Percentiles rank a stretch among this genome's conserved stretches.
Evolutionary conservation across 2,329 filamentous ascomycete genomes (phyloP).

Genomic region (Aspergillus latus): DNA sequence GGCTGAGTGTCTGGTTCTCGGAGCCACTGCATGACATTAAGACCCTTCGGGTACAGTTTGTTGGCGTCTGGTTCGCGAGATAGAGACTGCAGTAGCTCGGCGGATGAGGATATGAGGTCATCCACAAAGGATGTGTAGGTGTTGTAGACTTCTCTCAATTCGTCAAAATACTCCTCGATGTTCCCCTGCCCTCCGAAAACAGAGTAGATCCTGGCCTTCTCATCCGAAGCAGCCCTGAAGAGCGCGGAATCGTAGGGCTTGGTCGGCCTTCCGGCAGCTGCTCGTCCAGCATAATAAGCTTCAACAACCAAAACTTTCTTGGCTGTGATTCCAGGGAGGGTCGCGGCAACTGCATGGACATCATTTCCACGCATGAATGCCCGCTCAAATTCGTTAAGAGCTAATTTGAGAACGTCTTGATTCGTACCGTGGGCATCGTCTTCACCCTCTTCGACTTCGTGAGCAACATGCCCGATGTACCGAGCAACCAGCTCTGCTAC

Average conservation of each 20-base stretch:
- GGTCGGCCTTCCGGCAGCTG: slow-evolving; percentile 79
- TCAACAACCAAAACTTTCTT: slow-evolving; percentile 91
- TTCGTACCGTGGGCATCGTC: slow-evolving; percentile 86
- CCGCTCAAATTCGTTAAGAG: slow-evolving; percentile 94
- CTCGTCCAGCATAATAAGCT: slow-evolving; percentile 87
- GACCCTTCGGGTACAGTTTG: slow-evolving; percentile 96
- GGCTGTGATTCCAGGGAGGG: slow-evolving; percentile 81
- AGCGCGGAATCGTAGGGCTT: slow-evolving; percentile 92
- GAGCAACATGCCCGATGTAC: slow-evolving; percentile 86
- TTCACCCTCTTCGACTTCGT: slow-evolving; percentile 88
- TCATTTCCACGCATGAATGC: slow-evolving; percentile 94
- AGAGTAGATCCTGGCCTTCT: slow-evolving; percentile 80
- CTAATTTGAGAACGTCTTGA: slow-evolving; percentile 86
- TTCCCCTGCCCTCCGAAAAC: slow-evolving; percentile 98
- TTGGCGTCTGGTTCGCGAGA: slow-evolving; percentile 80
- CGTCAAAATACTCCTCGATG: slow-evolving; percentile 99
- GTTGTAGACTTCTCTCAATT: slow-evolving; percentile 84
- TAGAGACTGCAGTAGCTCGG: slow-evolving; percentile 82
- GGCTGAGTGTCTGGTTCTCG: slow-evolving; percentile 85
- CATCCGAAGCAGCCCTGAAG: slow-evolving; percentile 81
- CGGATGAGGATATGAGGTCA: slow-evolving; percentile 76
- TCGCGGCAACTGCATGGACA: slow-evolving; percentile 83
- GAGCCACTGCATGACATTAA: slow-evolving; percentile 93
- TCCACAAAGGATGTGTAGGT: slow-evolving; percentile 91
- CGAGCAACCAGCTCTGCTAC: slow-evolving; percentile 86